phyloP scores from a whole-genome alignment of 2,329 filamentous ascomycete species.

The Metarhizium album region DNA sequence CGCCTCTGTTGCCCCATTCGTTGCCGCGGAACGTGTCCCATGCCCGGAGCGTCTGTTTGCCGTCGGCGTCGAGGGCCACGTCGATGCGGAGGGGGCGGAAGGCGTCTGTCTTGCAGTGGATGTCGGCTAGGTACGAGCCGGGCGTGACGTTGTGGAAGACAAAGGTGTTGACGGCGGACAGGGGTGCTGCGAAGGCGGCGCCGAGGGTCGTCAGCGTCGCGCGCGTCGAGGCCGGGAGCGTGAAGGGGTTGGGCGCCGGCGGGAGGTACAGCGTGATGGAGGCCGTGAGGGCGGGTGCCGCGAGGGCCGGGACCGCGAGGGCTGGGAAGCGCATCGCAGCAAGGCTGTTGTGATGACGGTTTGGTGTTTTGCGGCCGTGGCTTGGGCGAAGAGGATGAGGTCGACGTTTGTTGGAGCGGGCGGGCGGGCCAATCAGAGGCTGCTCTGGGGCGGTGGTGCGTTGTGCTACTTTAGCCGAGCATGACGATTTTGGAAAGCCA shows the following conservation, averaged over 20 bases:
- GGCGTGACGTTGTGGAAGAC: slow-evolving; percentile 61
- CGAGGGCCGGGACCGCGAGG: slow-evolving; percentile 21
- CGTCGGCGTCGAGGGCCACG: slow-evolving; percentile 35
- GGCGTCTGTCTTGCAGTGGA: slow-evolving; percentile 62
- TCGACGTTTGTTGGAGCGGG: neutral
- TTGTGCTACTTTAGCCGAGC: no score
- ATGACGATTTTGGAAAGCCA: no score
- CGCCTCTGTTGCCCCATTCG: slow-evolving; percentile 80
- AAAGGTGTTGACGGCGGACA: slow-evolving; percentile 61
- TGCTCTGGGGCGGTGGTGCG: no score
- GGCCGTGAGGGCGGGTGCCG: slow-evolving; percentile 20
- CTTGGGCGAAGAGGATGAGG: neutral
- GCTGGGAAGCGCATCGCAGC: slow-evolving; percentile 24
- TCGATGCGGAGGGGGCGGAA: slow-evolving; percentile 80
- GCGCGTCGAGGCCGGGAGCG: slow-evolving; percentile 55
- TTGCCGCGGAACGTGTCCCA: slow-evolving; percentile 86
- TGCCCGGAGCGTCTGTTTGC: slow-evolving; percentile 34
- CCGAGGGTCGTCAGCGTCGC: slow-evolving; percentile 43
- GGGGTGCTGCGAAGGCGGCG: slow-evolving; percentile 39
- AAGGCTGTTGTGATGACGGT: slow-evolving; percentile 7
- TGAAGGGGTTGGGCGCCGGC: slow-evolving; percentile 37
- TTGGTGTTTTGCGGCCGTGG: slow-evolving; percentile 7
- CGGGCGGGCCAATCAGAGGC: neutral
- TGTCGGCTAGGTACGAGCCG: slow-evolving; percentile 71
- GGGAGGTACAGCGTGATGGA: slow-evolving; percentile 35